phyloP scores from a whole-genome alignment of 176 grass and related monocot species.

The Thinopyrum elongatum region DNA sequence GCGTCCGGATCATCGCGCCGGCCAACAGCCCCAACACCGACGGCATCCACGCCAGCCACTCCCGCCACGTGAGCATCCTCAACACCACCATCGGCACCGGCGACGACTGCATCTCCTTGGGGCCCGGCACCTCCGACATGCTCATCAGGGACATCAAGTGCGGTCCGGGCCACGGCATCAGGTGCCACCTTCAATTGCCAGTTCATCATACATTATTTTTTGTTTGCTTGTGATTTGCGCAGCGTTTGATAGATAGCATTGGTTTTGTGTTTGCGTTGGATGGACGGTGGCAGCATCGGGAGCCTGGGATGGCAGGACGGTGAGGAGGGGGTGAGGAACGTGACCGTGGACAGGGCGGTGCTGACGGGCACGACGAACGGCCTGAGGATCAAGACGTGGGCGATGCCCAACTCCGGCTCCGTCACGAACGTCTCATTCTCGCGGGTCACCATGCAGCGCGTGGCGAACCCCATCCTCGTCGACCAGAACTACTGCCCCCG shows the following conservation, averaged over 20 bases:
- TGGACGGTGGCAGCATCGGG: conserved; percentile 51
- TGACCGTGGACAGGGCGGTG: conserved; percentile 41
- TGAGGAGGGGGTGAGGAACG: conserved; percentile 46
- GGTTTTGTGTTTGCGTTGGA: background rate
- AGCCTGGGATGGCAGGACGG: conserved; percentile 35
- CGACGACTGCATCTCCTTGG: conserved; percentile 71
- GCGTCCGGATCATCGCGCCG: conserved; percentile 43
- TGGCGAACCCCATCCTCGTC: conserved; percentile 53
- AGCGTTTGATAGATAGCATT: background rate
- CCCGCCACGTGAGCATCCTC: conserved; percentile 35
- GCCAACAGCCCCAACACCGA: conserved; percentile 71
- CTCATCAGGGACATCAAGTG: conserved; percentile 42
- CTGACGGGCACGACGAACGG: conserved; percentile 56
- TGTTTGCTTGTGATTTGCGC: background rate
- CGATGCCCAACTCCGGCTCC: conserved; percentile 30
- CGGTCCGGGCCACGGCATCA: conserved; percentile 66
- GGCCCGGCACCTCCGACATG: conserved; percentile 39
- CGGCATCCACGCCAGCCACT: conserved; percentile 55
- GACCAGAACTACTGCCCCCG: conserved; percentile 77
- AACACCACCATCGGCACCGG: conserved; percentile 41
- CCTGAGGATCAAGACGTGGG: conserved; percentile 71
- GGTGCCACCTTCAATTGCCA: background rate
- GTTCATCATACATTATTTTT: no score
- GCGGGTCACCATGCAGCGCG: conserved; percentile 38
- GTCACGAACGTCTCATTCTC: conserved; percentile 39